Evolutionary conservation across 2,329 filamentous ascomycete species (phyloP).

Genomic region (Chrysosporium queenslandicum): DNA sequence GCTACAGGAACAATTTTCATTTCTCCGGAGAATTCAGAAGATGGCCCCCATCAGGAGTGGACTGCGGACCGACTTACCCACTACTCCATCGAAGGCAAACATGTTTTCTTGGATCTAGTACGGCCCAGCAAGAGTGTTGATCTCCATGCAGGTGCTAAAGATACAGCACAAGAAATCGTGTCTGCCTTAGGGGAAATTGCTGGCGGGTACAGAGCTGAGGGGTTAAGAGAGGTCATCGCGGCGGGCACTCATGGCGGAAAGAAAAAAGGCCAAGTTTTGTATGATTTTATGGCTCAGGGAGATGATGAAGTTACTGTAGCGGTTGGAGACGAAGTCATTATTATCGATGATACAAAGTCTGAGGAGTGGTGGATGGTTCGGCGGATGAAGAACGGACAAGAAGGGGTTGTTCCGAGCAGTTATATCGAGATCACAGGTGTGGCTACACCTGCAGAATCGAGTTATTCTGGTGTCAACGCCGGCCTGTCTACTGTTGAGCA

Average conservation of each 20-base stretch:
- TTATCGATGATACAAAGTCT: constrained; percentile 82
- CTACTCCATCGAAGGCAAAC: constrained; percentile 95
- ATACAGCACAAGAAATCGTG: constrained; percentile 91
- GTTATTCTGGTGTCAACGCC: constrained; percentile 48
- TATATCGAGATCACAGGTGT: constrained; percentile 82
- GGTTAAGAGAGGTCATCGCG: constrained; percentile 70
- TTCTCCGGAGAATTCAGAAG: constrained; percentile 70
- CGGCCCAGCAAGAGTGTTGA: constrained; percentile 89
- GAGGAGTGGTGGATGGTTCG: constrained; percentile 98
- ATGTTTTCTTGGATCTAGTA: constrained; percentile 90
- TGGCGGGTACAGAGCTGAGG: constrained; percentile 72
- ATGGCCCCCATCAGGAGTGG: constrained; percentile 86
- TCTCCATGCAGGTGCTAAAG: constrained; percentile 93
- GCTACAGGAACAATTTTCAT: constrained; percentile 83
- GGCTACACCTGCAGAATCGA: constrained; percentile 42
- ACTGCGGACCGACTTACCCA: constrained; percentile 90
- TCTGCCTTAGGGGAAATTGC: constrained; percentile 77
- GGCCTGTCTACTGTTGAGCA: constrained; percentile 65
- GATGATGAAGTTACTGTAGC: constrained; percentile 92
- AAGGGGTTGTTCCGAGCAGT: constrained; percentile 92
- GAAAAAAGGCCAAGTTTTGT: constrained; percentile 78
- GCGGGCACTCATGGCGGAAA: constrained; percentile 62
- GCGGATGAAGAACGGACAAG: constrained; percentile 79
- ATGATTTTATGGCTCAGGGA: constrained; percentile 93
- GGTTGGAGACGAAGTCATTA: constrained; percentile 77